phyloP scores from a whole-genome alignment of 495 filamentous ascomycete genomes.

The Annulohypoxylon nitens region DNA sequence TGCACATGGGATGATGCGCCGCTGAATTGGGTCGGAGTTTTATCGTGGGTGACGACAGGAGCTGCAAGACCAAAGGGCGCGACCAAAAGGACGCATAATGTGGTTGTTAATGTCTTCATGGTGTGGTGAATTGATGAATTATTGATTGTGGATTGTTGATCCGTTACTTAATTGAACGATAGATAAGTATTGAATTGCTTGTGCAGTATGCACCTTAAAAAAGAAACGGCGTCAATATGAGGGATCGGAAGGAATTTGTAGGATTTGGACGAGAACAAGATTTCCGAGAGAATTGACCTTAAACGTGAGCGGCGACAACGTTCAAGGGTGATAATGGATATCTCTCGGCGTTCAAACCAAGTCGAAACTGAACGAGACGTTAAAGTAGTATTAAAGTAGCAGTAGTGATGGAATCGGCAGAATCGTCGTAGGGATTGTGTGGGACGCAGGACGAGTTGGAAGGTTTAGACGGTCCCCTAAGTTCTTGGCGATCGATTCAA shows the following conservation, averaged over 20 bases:
- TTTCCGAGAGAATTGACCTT: slow-evolving; percentile 10
- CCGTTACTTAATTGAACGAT: slow-evolving; percentile 6
- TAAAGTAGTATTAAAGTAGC: slow-evolving; percentile 25
- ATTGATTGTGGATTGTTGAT: slow-evolving; percentile 14
- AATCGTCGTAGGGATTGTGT: slow-evolving; percentile 22
- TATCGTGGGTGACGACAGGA: slow-evolving; percentile 33
- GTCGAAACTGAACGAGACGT: neutral
- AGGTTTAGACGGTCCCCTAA: slow-evolving; percentile 27
- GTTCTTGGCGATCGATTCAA: slow-evolving; percentile 40
- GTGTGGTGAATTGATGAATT: neutral
- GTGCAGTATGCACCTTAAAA: slow-evolving; percentile 5
- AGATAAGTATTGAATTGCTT: neutral
- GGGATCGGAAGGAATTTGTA: neutral
- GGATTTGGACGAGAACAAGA: slow-evolving; percentile 17
- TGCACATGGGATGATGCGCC: slow-evolving; percentile 20
- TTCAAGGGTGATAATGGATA: slow-evolving; percentile 26
- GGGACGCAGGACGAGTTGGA: slow-evolving; percentile 6
- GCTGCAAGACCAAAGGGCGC: slow-evolving; percentile 40
- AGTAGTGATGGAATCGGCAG: slow-evolving; percentile 28
- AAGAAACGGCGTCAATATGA: neutral
- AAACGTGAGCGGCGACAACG: slow-evolving; percentile 17
- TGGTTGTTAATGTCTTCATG: slow-evolving; percentile 42
- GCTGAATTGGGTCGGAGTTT: slow-evolving; percentile 29
- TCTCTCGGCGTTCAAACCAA: slow-evolving; percentile 14
- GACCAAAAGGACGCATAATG: slow-evolving; percentile 31